Evolutionary conservation across 345 rosid genomes (phyloP).

Genomic region (Eucalyptus albens): DNA sequence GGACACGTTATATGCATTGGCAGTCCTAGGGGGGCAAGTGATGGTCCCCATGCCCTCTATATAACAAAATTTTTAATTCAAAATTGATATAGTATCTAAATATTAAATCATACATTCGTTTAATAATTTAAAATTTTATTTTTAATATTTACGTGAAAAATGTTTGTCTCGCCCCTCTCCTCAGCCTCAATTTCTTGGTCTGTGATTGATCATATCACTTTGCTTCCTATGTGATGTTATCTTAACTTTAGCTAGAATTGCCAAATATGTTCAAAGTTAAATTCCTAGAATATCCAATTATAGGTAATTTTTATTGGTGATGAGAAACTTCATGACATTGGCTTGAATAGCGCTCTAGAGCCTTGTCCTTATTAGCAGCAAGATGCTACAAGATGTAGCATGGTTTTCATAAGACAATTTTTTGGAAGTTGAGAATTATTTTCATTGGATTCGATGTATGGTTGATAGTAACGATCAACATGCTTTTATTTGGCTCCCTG

Average conservation of each 20-base stretch:
- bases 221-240: background rate
- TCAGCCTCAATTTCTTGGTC: background rate
- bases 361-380: background rate
- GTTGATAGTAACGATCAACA: background rate
- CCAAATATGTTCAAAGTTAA: background rate
- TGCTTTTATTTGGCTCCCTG: background rate
- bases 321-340: background rate
- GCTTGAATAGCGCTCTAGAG: background rate
- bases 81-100: background rate
- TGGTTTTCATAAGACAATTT: background rate
- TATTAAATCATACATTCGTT: fast-evolving
- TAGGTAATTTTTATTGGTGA: background rate
- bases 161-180: background rate
- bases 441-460: background rate
- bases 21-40: background rate
- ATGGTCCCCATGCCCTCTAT: background rate
- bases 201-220: background rate
- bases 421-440: background rate
- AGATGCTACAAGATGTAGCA: background rate
- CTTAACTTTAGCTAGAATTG: background rate
- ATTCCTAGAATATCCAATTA: background rate
- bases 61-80: background rate
- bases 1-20: background rate
- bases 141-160: background rate
- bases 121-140: too few relatives aligned